These are phyloP conservation scores for Neonectria magnoliae DNA, from an alignment of 2,329 filamentous ascomycete genomes.

Conservation along the genomic window DNA sequence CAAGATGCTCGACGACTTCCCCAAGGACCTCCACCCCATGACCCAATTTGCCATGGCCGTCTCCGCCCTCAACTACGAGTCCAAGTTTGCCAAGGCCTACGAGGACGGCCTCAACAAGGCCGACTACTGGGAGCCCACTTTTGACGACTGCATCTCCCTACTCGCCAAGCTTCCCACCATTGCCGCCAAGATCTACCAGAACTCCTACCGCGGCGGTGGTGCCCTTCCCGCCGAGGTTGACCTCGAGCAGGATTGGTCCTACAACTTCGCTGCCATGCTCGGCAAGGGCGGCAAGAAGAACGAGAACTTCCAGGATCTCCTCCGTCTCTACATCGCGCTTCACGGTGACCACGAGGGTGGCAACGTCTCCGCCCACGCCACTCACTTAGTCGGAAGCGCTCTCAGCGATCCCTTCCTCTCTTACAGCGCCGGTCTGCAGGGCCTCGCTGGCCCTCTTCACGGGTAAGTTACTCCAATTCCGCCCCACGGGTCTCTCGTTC, in stretches of 20 bases:
- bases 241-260: conserved; percentile 91
- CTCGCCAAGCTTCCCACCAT: conserved; percentile 97
- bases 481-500: accelerated
- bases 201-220: conserved; percentile 80
- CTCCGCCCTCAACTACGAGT: conserved; percentile 94
- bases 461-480: conserved; percentile 55
- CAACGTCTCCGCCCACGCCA: conserved; percentile 95
- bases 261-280: conserved; percentile 97
- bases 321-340: conserved; percentile 92
- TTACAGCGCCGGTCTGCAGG: conserved; percentile 94
- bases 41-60: conserved; percentile 97
- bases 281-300: conserved; percentile 89
- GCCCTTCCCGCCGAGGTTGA: conserved; percentile 82
- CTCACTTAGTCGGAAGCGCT: conserved; percentile 93
- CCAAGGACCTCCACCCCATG: conserved; percentile 94
- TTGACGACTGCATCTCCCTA: conserved; percentile 92
- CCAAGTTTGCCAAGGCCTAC: conserved; percentile 92
- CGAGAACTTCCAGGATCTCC: conserved; percentile 93
- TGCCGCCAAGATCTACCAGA: conserved; percentile 97
- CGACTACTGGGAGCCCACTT: conserved; percentile 98
- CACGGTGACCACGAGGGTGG: conserved; percentile 99
- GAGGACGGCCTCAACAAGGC: conserved; percentile 91
- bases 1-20: conserved; percentile 90
- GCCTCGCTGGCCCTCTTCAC: conserved; percentile 83
- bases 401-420: conserved; percentile 95